These are phyloP conservation scores for Syncephalastrum contaminatum DNA, from an alignment of 371 early-diverging fungal genomes.

Conservation along the genomic window DNA sequence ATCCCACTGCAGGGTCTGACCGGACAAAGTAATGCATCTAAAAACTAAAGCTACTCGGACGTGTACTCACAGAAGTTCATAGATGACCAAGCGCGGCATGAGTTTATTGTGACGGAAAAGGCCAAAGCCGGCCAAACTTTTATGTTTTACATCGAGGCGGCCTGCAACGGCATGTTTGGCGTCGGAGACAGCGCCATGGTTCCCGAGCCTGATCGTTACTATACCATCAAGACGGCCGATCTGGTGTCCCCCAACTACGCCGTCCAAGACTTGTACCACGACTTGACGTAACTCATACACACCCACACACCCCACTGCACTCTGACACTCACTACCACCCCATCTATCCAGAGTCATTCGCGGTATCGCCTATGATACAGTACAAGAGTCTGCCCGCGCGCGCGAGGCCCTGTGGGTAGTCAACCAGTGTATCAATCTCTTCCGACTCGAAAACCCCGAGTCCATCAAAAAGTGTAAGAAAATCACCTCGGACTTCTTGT, in stretches of 20 bases:
- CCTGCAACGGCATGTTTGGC: conserved; percentile 95
- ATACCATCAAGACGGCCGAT: conserved; percentile 55
- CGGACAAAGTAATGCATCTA: conserved; percentile 70
- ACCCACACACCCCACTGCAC: no score
- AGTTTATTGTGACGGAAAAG: conserved; percentile 66
- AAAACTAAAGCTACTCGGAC: no score
- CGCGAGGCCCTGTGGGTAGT: conserved; percentile 71
- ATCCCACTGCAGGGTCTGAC: conserved; percentile 88
- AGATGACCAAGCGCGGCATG: conserved; percentile 71
- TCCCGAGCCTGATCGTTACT: conserved; percentile 66
- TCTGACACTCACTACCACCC: no score
- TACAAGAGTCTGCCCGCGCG: conserved; percentile 62
- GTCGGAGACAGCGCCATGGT: conserved; percentile 70
- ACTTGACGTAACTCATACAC: conserved; percentile 40
- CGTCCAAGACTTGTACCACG: conserved; percentile 71
- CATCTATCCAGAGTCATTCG: conserved; percentile 57
- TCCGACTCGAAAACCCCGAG: conserved; percentile 51
- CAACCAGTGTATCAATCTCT: conserved; percentile 80
- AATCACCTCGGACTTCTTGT: conserved; percentile 66
- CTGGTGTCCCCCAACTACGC: conserved; percentile 67
- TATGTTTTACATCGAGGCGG: conserved; percentile 84
- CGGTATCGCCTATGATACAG: conserved; percentile 78
- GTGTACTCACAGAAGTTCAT: not conserved
- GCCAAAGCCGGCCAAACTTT: conserved; percentile 64
- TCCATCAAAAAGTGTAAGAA: conserved; percentile 57